Conservation (phyloP, 441 rosid genomes). For the Manihot esculenta region DNA sequence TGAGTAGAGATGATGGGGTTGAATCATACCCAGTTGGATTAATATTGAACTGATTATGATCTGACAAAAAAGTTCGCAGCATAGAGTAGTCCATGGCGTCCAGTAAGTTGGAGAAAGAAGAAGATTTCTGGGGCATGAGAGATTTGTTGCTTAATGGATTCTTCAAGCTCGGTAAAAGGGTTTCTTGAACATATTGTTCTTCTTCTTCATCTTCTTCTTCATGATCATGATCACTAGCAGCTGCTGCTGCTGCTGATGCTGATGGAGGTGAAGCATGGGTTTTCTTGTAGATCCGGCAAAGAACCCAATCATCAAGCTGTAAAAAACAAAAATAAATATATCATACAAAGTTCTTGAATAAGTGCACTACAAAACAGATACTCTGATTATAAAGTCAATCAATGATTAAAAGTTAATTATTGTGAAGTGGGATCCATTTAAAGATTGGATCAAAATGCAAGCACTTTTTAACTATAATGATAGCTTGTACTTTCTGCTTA, state of each 20-base stretch:
- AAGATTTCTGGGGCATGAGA: constrained; percentile 62
- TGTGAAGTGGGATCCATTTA: not conserved
- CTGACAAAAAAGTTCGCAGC: constrained; percentile 53
- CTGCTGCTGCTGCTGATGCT: constrained; percentile 14
- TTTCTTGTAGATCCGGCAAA: constrained; percentile 93
- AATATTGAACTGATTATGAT: constrained; percentile 41
- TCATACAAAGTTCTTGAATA: no score
- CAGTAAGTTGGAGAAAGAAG: constrained; percentile 68
- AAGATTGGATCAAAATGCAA: constrained; percentile 3
- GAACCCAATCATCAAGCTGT: constrained; percentile 98
- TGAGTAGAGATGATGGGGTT: constrained; percentile 22
- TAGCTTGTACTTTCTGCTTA: not conserved
- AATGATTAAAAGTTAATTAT: no score
- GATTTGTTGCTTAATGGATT: constrained; percentile 32
- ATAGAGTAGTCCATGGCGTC: constrained; percentile 78
- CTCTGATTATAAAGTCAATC: not conserved
- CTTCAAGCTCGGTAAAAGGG: constrained; percentile 34
- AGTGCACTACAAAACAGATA: no score
- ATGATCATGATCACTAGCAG: constrained; percentile 51
- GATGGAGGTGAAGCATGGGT: constrained; percentile 51
- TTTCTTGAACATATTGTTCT: constrained; percentile 39
- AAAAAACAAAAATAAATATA: no score
- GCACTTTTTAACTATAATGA: not conserved
- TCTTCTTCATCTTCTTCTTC: constrained; percentile 50
- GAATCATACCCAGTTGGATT: constrained; percentile 36